phyloP scores from a whole-genome alignment of 75 land plant species.

The Picea sitchensis region DNA sequence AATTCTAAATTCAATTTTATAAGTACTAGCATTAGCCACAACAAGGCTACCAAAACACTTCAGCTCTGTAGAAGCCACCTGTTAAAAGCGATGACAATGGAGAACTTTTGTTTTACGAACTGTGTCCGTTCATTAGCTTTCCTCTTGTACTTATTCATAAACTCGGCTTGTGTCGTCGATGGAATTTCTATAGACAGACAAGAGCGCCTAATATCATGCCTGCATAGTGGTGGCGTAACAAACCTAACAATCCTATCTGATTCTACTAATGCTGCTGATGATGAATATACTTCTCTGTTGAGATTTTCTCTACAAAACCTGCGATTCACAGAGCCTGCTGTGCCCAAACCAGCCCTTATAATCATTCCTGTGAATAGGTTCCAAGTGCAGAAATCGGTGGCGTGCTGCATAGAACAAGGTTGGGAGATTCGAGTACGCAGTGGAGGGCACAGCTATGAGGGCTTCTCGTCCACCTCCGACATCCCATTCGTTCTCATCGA shows the following conservation, averaged over 20 bases:
- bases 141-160: too few species aligned
- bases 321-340: slow-evolving; percentile 19
- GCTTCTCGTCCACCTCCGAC: slow-evolving; percentile 20
- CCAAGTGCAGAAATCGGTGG: slow-evolving; percentile 1
- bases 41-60: too few species aligned
- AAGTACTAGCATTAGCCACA: too few species aligned
- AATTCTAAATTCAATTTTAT: too few species aligned
- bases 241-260: neutral
- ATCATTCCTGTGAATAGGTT: slow-evolving; percentile 10
- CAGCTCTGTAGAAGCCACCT: too few species aligned
- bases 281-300: slow-evolving; percentile 3
- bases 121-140: too few species aligned
- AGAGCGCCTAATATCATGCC: neutral
- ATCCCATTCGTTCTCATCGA: slow-evolving; percentile 31
- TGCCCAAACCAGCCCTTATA: slow-evolving; percentile 14
- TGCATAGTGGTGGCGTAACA: neutral
- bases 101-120: too few species aligned
- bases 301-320: slow-evolving; percentile 30
- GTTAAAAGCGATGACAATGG: too few species aligned
- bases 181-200: too few species aligned
- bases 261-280: neutral
- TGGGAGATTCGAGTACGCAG: slow-evolving; percentile 22
- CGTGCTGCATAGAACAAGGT: slow-evolving; percentile 5
- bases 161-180: too few species aligned
- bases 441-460: slow-evolving; percentile 45